phyloP scores from a whole-genome alignment of 495 filamentous ascomycete genomes.

The Xylaria bambusicola region DNA sequence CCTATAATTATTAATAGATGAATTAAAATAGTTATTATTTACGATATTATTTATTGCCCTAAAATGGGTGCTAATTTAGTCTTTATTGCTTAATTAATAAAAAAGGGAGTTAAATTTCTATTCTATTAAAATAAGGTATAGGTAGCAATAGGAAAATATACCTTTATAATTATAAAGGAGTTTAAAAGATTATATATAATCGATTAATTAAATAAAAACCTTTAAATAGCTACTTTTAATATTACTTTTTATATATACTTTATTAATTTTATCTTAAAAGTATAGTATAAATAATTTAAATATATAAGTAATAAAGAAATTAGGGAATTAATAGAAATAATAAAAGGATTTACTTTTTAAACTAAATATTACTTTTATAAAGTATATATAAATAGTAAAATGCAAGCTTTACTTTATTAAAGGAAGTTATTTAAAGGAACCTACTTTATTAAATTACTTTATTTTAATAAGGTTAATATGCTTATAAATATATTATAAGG shows the following conservation, averaged over 20 bases:
- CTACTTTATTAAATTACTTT: background rate
- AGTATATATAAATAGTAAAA: background rate
- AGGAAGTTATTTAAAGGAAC: background rate
- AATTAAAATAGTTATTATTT: background rate
- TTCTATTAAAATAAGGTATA: background rate
- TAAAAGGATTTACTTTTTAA: background rate
- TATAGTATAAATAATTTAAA: conserved; percentile 2
- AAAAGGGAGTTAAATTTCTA: background rate
- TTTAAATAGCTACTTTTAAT: background rate
- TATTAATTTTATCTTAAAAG: background rate
- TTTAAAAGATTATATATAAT: background rate
- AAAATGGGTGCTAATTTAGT: background rate
- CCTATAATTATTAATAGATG: background rate
- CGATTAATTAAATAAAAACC: background rate
- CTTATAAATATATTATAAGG: background rate
- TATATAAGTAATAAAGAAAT: conserved; percentile 13
- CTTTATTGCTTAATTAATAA: background rate
- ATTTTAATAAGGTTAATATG: background rate
- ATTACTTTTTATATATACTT: background rate
- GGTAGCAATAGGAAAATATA: background rate
- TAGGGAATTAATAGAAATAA: conserved; percentile 8
- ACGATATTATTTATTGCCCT: background rate
- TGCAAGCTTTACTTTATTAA: background rate
- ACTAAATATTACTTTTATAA: background rate
- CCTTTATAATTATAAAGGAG: background rate